These are phyloP conservation scores for Trichoderma brevicompactum DNA, from an alignment of 2,329 filamentous ascomycete species.

Conservation along the genomic window DNA sequence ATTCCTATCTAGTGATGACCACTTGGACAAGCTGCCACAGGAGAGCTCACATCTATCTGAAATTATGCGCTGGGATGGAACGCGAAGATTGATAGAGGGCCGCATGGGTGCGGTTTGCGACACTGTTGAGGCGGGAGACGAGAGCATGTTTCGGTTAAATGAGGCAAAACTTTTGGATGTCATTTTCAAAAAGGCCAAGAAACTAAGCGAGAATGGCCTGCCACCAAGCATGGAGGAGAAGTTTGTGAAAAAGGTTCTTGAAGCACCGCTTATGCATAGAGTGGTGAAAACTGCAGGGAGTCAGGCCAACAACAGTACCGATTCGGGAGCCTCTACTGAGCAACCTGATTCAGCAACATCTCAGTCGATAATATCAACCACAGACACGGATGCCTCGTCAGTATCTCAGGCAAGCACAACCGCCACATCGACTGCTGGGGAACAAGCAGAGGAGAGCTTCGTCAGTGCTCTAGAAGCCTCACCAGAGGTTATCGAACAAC, in stretches of 20 bases:
- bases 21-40: slow-evolving; percentile 66
- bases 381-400: slow-evolving; percentile 42
- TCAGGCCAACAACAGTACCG: slow-evolving; percentile 26
- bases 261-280: slow-evolving; percentile 72
- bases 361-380: slow-evolving; percentile 47
- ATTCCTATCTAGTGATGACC: slow-evolving; percentile 72
- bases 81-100: slow-evolving; percentile 59
- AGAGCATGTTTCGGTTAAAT: slow-evolving; percentile 82
- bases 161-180: slow-evolving; percentile 69
- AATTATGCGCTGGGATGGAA: slow-evolving; percentile 55
- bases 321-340: slow-evolving; percentile 34
- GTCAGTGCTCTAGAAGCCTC: slow-evolving; percentile 52
- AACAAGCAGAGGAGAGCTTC: slow-evolving; percentile 42
- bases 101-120: slow-evolving; percentile 78
- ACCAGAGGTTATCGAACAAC: slow-evolving; percentile 58
- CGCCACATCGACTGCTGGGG: slow-evolving; percentile 50
- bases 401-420: slow-evolving; percentile 51
- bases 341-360: slow-evolving; percentile 44
- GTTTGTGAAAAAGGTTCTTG: slow-evolving; percentile 76
- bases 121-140: slow-evolving; percentile 78
- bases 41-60: slow-evolving; percentile 61
- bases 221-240: slow-evolving; percentile 83
- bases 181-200: slow-evolving; percentile 71
- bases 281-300: slow-evolving; percentile 47
- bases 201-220: slow-evolving; percentile 67